Percentiles rank a stretch among this genome's conserved stretches.
phyloP scores from a whole-genome alignment of 352 stramenopile species.

The Phytophthora pluvialis region DNA sequence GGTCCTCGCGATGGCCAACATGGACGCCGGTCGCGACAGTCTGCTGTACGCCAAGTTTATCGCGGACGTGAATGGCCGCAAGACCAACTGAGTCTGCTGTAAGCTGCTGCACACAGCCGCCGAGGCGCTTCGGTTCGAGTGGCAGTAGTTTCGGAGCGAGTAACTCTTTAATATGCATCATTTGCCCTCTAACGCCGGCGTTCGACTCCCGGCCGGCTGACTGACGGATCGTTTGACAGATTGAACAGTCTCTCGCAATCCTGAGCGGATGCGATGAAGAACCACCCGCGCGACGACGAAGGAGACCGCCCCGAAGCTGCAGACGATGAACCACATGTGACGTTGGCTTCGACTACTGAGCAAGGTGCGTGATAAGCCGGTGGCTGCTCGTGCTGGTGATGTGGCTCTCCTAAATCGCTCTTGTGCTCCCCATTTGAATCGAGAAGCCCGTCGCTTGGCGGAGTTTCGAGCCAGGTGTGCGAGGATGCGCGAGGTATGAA shows the following conservation, averaged over 20 bases:
- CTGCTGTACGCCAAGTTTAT: slow-evolving; percentile 90
- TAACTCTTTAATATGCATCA: slow-evolving; percentile 40
- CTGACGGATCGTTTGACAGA: background rate
- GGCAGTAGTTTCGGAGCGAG: slow-evolving; percentile 30
- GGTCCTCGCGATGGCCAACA: slow-evolving; percentile 70
- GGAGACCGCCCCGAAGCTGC: slow-evolving; percentile 16
- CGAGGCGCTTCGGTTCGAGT: slow-evolving; percentile 13
- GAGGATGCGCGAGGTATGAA: slow-evolving; percentile 30
- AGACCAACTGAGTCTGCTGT: slow-evolving; percentile 51
- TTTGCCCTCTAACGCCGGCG: slow-evolving; percentile 4
- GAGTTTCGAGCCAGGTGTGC: slow-evolving; percentile 35
- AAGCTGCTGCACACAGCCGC: slow-evolving; percentile 2
- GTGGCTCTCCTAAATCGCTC: background rate
- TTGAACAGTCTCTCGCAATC: slow-evolving; percentile 16
- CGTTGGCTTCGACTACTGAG: slow-evolving; percentile 1
- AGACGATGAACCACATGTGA: slow-evolving; percentile 2
- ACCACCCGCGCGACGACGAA: slow-evolving; percentile 19
- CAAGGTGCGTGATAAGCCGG: slow-evolving; percentile 8
- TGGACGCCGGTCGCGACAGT: slow-evolving; percentile 78
- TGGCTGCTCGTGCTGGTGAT: background rate
- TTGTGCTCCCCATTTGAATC: slow-evolving; percentile 12
- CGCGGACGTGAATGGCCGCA: slow-evolving; percentile 55
- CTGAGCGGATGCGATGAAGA: slow-evolving; percentile 34
- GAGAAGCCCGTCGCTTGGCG: slow-evolving; percentile 20
- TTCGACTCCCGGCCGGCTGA: background rate